phyloP scores from a whole-genome alignment of 1,284 basidiomycete genomes.

The Trametes pubescens region DNA sequence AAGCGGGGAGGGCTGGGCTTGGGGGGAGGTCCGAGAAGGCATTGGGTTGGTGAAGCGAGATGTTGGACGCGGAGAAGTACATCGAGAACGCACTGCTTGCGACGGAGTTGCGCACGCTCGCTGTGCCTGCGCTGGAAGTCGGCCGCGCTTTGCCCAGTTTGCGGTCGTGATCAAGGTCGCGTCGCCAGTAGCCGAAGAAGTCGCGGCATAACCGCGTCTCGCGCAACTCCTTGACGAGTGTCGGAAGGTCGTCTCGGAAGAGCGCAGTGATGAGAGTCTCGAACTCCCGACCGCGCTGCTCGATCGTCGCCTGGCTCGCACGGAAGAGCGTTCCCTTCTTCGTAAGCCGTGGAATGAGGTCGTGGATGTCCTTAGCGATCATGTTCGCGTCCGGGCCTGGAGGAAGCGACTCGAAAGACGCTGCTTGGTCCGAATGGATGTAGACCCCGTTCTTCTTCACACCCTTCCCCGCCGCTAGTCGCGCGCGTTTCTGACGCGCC shows the following conservation, averaged over 20 bases:
- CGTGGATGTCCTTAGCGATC: constrained; percentile 71
- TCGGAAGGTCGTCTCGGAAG: constrained; percentile 66
- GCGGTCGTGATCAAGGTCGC: constrained; percentile 67
- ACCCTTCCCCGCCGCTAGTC: constrained; percentile 73
- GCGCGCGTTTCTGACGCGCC: constrained; percentile 68
- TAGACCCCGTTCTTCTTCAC: constrained; percentile 79
- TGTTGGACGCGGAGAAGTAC: constrained; percentile 59
- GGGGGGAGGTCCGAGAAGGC: constrained; percentile 48
- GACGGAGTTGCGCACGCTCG: constrained; percentile 39
- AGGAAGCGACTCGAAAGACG: constrained; percentile 85
- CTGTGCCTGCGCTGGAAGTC: constrained; percentile 17
- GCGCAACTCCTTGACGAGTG: constrained; percentile 69
- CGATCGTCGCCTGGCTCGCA: constrained; percentile 69
- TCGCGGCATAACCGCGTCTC: constrained; percentile 65
- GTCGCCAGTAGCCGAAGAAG: constrained; percentile 80
- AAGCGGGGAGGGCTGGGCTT: constrained; percentile 29
- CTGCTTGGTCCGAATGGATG: constrained; percentile 68
- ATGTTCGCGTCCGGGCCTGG: constrained; percentile 80
- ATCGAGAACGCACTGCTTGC: constrained; percentile 58
- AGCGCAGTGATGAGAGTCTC: constrained; percentile 63
- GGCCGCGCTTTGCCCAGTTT: constrained; percentile 40
- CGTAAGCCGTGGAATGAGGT: constrained; percentile 68
- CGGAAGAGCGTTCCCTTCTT: constrained; percentile 78
- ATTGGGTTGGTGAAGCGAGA: constrained; percentile 46
- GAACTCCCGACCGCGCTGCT: constrained; percentile 68